Base-by-base conservation (phyloP, 2,329 filamentous ascomycete genomes). In the Ophiostoma ips region DNA sequence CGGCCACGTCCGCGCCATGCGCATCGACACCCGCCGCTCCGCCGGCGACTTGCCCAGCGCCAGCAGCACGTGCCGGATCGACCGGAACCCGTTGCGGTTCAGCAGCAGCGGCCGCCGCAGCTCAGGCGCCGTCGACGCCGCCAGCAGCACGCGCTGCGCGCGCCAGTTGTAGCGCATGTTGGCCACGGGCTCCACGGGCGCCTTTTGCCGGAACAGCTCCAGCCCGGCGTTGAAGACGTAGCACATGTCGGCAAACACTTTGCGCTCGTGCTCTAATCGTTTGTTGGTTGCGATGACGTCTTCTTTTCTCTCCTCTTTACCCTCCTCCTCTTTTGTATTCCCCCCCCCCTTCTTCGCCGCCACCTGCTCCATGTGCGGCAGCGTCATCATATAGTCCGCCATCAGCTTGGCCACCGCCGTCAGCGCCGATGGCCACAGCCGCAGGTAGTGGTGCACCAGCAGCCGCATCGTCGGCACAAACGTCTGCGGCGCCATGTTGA, bases 1-100 rank as follows among this genome's bases (percentile, higher is more conserved):
- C 10, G 79, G 79, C 79, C 78, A 82, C 2, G 68, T 69, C 46
- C 70, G 66, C 2, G 66, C 64, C 50, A 77, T 69, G 28, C 75
- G 70, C 18, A 62, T 55, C 2, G 72, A 68, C 31, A 69, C 71
- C 33, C 67, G 69, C 13, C 61, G 63, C 60, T 83, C 79, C 5
- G 62, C 63, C 7, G 63, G 58, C 9, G 71, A 73, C 57, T 79
- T 81, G 40, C 68, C 68, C 50, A 74, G 64, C 3, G 70, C 75
- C 7, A 75, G 61, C 50, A 82, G 60, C 3, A 80, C 74, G 36
- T 64, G 57, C 35, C 73, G 68, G 41, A 82, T 73, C 4, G 76
- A 71, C 46, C 67, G 66, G 51, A 80, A 83, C 18, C 74, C 73
- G 1, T 58, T 55, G 33, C 65, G 65, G 53, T 70, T 69, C 30